Base-by-base conservation (phyloP, 768 basidiomycete genomes). In the Phlebiopsis flavidoalba region DNA sequence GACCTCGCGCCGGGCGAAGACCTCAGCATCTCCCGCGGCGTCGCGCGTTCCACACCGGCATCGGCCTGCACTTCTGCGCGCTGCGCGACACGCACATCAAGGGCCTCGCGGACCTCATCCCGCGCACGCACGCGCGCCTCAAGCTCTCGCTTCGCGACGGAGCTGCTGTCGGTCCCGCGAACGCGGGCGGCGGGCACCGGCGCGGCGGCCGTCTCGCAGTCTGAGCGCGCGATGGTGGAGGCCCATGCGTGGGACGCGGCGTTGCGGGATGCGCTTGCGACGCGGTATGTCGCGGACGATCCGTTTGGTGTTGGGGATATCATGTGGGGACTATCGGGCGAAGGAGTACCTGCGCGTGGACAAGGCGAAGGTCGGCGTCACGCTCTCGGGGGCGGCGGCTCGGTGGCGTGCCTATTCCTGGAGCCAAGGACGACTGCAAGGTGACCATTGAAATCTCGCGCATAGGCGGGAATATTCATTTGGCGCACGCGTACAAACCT, bases 1-100 rank as follows among this genome's bases (percentile, higher is more conserved):
- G 95, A 96, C 70, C 79, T 94, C 57, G 92, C 92, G 63, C 91
- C 91, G 0, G 73, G 78, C 0, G 88, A 88, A 57, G 80, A 81
- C 43, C 71, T 82, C 58, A 83, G 83, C 49, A 75, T 91, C 12
- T 86, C 84, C 3, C 82, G 91, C 31, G 93, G 93, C 3, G 71
- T 91, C 58, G 84, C 58, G 84, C 86, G 1, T 67, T 86, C 31
- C 80, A 74, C 22, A 83, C 81, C 0, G 76, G 83, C 2, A 47
- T 85, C 6, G 79, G 82, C 2, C 50, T 84, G 8, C 79, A 84
- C 58, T 87, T 87, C 66, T 83, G 82, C 65, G 80, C 80, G 33
- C 65, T 88, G 40, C 77, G 73, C 10, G 50, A 60, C 8, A 40
- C n/a, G 65, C 69, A 68, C 36, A 53, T 52, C 40, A 47, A 48